These are phyloP conservation scores for sorghum (Sorghum bicolor) DNA, from an alignment of 176 grass and related monocot species.

Conservation along the genomic window Sorghum_bicolor_NCBIv3 NC_012872.2:66281001-66281500, in stretches of 20 bases:
- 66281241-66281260: neutral
- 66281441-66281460: neutral
- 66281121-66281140: neutral
- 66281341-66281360: neutral
- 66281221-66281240: neutral
- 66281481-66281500: neutral
- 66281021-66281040: neutral
- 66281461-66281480: conserved; percentile 12
- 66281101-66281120: neutral
- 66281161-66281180: neutral
- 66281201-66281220: neutral
- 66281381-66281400: neutral
- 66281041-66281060: neutral
- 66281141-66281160: neutral
- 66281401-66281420: neutral
- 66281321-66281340: neutral
- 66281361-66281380: neutral
- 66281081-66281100: neutral
- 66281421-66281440: neutral
- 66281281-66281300: neutral
- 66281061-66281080: neutral
- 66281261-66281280: too few relatives aligned
- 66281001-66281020: neutral
- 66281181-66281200: neutral
- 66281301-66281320: neutral